phyloP scores from a whole-genome alignment of 169 alveolate genomes.

The Cryptosporidium ubiquitum region DNA sequence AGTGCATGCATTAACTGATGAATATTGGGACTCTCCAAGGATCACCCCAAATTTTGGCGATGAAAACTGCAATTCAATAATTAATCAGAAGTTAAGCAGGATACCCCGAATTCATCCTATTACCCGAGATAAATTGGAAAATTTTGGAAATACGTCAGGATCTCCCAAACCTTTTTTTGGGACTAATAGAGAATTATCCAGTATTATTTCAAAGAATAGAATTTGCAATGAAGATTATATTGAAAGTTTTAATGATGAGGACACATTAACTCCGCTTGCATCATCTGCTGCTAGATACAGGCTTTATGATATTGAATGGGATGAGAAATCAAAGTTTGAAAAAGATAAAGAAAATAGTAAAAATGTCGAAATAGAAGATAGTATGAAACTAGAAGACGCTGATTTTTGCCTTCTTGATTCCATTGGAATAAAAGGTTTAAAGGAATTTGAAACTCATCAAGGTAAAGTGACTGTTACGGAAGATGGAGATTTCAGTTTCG shows the following conservation, averaged over 20 bases:
- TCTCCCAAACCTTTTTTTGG: background rate
- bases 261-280: conserved; percentile 13
- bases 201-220: background rate
- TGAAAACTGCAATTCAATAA: background rate
- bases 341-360: background rate
- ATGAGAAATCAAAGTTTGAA: background rate
- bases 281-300: conserved; percentile 53
- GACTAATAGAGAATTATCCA: background rate
- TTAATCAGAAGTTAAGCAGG: background rate
- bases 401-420: conserved; percentile 30
- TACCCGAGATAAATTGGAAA: background rate
- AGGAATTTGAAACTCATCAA: conserved; percentile 22
- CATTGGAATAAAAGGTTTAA: conserved; percentile 58
- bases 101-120: conserved; percentile 19
- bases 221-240: background rate
- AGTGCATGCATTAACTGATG: background rate
- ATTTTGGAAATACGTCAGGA: background rate
- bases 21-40: conserved; percentile 67
- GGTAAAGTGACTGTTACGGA: conserved; percentile 37
- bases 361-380: background rate
- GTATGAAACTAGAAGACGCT: background rate
- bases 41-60: conserved; percentile 69
- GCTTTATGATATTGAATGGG: conserved; percentile 66
- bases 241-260: background rate
- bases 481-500: conserved; percentile 69